Conservation (phyloP, 1,139 yeast genomes). For the Nematodospora anomalae region DNA sequence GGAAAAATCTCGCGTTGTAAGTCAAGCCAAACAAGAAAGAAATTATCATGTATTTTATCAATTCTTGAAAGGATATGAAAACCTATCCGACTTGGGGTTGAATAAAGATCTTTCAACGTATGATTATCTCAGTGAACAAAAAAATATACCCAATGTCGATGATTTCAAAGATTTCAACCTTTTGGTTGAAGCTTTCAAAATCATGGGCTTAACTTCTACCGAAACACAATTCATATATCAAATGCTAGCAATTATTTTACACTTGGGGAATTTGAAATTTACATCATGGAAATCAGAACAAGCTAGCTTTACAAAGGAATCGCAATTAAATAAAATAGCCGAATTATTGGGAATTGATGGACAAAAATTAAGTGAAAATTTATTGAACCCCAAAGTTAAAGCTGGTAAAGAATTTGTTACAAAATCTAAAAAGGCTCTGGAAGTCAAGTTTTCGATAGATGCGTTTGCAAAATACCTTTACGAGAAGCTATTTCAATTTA, state of each 20-base stretch:
- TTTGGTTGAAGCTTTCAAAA: slow-evolving; percentile 64
- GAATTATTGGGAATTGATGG: slow-evolving; percentile 65
- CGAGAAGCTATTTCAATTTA: slow-evolving; percentile 76
- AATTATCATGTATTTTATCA: slow-evolving; percentile 95
- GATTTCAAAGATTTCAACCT: slow-evolving; percentile 67
- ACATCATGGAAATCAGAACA: slow-evolving; percentile 74
- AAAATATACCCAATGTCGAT: slow-evolving; percentile 65
- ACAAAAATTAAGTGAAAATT: slow-evolving; percentile 52
- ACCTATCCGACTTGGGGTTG: slow-evolving; percentile 51
- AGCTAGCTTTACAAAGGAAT: slow-evolving; percentile 61
- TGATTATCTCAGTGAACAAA: slow-evolving; percentile 60
- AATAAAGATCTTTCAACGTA: slow-evolving; percentile 47
- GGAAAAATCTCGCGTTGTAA: slow-evolving; percentile 92
- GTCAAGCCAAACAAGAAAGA: slow-evolving; percentile 73
- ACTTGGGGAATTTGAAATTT: slow-evolving; percentile 82
- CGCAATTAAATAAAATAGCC: slow-evolving; percentile 58
- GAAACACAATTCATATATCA: slow-evolving; percentile 64
- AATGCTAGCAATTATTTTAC: slow-evolving; percentile 74
- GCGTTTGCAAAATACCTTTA: slow-evolving; percentile 87
- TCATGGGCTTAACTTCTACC: slow-evolving; percentile 64
- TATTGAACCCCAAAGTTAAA: slow-evolving; percentile 80
- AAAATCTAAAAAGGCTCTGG: slow-evolving; percentile 76
- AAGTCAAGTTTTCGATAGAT: slow-evolving; percentile 79
- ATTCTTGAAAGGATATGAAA: slow-evolving; percentile 65
- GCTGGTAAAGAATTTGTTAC: slow-evolving; percentile 89